Conservation (phyloP, 2,329 filamentous ascomycete genomes). For the Exophiala lecanii-corni region DNA sequence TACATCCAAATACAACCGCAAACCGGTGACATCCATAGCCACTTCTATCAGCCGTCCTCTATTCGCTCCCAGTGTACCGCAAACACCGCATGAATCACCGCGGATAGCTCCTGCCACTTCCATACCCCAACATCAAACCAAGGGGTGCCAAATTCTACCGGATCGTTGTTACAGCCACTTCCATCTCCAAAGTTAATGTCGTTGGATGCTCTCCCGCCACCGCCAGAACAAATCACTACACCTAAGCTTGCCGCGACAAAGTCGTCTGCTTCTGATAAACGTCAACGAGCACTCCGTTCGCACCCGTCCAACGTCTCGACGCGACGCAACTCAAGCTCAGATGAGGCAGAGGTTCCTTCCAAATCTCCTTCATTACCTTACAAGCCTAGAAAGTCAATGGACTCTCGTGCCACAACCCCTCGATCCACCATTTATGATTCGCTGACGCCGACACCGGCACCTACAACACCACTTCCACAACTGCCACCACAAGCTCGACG, state of each 20-base stretch:
- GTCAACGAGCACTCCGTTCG: constrained; percentile 23
- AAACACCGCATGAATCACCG: constrained; percentile 22
- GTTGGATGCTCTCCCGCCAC: constrained; percentile 10
- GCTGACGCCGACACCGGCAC: constrained; percentile 20
- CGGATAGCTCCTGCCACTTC: constrained; percentile 8
- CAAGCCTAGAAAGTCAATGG: constrained; percentile 21
- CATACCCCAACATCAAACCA: constrained; percentile 1
- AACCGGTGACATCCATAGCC: constrained; percentile 16
- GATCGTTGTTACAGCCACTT: constrained; percentile 1
- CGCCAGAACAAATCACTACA: constrained; percentile 4
- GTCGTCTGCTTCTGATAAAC: constrained; percentile 23
- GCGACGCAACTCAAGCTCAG: constrained; percentile 15
- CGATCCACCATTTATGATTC: constrained; percentile 21
- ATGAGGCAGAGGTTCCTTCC: constrained; percentile 17
- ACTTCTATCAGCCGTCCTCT: constrained; percentile 9
- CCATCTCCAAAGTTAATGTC: constrained; percentile 12
- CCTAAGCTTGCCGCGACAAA: constrained; percentile 16
- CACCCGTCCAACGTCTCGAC: constrained; percentile 22
- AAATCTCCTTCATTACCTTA: constrained; percentile 12
- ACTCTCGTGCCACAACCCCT: constrained; percentile 18
- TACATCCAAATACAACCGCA: constrained; percentile 27
- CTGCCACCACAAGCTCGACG: constrained; percentile 18
- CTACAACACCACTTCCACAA: constrained; percentile 22
- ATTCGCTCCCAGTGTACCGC: constrained; percentile 13
- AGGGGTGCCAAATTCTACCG: background rate